Base-by-base conservation (phyloP, 2,329 filamentous ascomycete genomes). In the Colletotrichum orchidophilum region DNA sequence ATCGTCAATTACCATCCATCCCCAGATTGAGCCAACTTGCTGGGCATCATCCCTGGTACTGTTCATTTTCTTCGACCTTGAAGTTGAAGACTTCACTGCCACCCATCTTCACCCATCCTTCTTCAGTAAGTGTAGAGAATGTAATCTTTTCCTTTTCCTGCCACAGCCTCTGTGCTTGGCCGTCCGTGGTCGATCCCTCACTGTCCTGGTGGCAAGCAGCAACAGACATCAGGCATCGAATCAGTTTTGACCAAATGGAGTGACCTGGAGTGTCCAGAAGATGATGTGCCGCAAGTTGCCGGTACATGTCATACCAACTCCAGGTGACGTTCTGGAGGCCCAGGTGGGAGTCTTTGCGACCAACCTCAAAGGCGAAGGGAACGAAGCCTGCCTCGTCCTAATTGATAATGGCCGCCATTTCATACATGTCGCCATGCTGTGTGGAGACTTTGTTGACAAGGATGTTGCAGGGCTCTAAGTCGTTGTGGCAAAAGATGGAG, bases 401-500 rank as follows among this genome's bases (percentile, higher is more conserved):
- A 33, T 53, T 58, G 15, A 61, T 68, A 3, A 71, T 63, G 2
- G 64, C 59, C 5, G 59, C 42, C 8, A 69, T 33, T 26, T 60
- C 11, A 24, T 29, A 71, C 0, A 18, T 2, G 1, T 27, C 9
- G 18, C 18, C 3, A n/a, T 18, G 21, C 2, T 33, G 26, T 3
- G 27, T 70, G 4, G 4, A 9, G n/a, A 18, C 26, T 13, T 21
- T 9, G 5, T 57, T 35, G 15, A 70, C 35, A 1, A 63, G 52
- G 8, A 71, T 53, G 7, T 71, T 68, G 6, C 26, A 42, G 24
- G 69, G 64, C 5, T 71, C 64, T 13, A 71, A n/a, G 31, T 69
- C 35, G 42, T 71, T 68, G 35, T 71, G 69, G 5, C 69, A 69
- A 12, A 71, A 12, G 2, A n/a, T 58, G 8, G 49, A 29, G 29